Evolutionary conservation across 108 stramenopile species (phyloP), one percentile per base, ranked within the genome.

Genomic region (Skeletonema grethae): DNA sequence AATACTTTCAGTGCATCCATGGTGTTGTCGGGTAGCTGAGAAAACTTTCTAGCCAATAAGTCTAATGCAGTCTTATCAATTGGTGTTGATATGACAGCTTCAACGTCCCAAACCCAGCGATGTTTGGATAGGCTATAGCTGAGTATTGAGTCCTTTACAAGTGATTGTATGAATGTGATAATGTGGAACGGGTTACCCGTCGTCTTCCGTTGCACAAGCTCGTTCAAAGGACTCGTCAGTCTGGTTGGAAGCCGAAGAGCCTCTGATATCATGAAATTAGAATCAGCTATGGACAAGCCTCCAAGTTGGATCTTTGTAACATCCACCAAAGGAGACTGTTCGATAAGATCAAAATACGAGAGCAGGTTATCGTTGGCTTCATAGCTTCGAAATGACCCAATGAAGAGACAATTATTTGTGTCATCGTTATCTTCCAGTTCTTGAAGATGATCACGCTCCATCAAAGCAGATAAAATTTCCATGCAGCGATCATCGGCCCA

Each of bases 51-150:
- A 9, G n/a, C 35, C 39, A 73, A 34, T 43, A 73, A 24, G 12
- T 67, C 20, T 7, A 63, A 65, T 0, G 58, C 43, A 63, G 29
- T 50, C n/a, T 36, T 34, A 12, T 36, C 55, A 25, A 73, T 57
- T 15, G 57, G 35, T 24, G 34, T 58, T 18, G 10, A 3, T 10
- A 35, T 24, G 6, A 73, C 38, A 41, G 48, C 53, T 12, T 67
- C 53, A 16, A 67, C 16, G 13, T 67, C 29, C 73, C 73, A 73
- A n/a, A 58, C 39, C 73, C 73, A 73, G 12, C 66, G 50, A 18
- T 38, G 30, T 1, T 18, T 65, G 10, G 20, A 15, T 10, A 50
- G 12, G 18, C 30, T 38, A 46, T 67, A 73, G 4, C 2, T 28
- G 7, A 73, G 73, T 39, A n/a, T 28, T n/a, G 57, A 57, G 2